These are phyloP conservation scores for Paratinospora sagittata DNA, from an alignment of 164 flowering plant species.

Conservation along the genomic window DNA sequence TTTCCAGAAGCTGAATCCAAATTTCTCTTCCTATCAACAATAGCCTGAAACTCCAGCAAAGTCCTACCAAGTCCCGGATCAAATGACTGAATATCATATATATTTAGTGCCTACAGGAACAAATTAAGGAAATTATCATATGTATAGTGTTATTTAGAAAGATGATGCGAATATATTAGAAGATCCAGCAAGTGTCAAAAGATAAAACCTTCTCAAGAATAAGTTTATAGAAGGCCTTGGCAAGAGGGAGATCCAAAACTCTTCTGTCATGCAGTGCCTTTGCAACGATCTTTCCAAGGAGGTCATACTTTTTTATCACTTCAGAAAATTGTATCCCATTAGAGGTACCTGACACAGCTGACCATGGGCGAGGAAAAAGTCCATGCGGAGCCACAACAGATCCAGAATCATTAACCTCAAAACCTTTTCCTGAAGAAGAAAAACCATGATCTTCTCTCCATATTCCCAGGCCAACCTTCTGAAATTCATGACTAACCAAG, in stretches of 20 bases:
- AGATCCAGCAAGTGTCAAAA: conserved; percentile 6
- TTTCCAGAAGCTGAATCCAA: conserved; percentile 22
- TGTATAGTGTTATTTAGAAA: not conserved
- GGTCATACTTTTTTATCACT: conserved; percentile 59
- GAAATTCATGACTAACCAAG: conserved; percentile 81
- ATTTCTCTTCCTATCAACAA: conserved; percentile 41
- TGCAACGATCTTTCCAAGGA: conserved; percentile 80
- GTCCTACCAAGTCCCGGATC: conserved; percentile 78
- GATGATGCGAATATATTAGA: not conserved
- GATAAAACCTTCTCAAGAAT: conserved; percentile 69
- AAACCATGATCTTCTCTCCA: conserved; percentile 68
- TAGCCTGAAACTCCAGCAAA: conserved; percentile 78
- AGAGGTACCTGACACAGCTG: conserved; percentile 26
- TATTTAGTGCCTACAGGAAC: conserved; percentile 53
- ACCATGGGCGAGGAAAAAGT: conserved; percentile 94
- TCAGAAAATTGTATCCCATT: conserved; percentile 36
- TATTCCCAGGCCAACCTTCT: conserved; percentile 66
- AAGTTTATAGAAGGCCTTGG: conserved; percentile 79
- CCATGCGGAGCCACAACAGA: conserved; percentile 43
- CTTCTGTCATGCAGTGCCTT: conserved; percentile 91
- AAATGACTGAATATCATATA: conserved; percentile 71
- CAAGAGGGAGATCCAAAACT: conserved; percentile 77
- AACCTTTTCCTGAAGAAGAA: conserved; percentile 9
- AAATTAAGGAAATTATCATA: not conserved
- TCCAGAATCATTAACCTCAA: conserved; percentile 20